phyloP scores from a whole-genome alignment of 1,284 basidiomycete species.

The Ceratobasidium sp. region DNA sequence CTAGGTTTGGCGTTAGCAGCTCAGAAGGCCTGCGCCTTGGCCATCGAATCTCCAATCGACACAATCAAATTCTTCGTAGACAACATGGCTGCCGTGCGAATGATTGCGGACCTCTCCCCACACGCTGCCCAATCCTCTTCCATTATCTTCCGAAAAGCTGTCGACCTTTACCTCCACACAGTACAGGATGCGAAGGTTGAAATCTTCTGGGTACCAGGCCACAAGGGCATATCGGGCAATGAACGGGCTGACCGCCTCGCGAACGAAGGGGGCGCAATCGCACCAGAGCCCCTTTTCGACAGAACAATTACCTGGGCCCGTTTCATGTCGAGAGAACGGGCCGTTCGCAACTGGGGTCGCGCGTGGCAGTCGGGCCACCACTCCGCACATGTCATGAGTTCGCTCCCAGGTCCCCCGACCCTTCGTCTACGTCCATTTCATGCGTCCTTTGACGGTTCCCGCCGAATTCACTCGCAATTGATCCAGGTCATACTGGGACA shows the following conservation, averaged over 20 bases:
- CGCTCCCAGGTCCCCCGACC: background rate
- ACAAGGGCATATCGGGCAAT: slow-evolving; percentile 43
- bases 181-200: background rate
- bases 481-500: slow-evolving; percentile 1
- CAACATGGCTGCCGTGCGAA: background rate
- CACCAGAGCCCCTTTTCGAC: background rate
- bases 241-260: slow-evolving; percentile 43
- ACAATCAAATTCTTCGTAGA: background rate
- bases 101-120: background rate
- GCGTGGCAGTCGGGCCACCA: background rate
- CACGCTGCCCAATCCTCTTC: slow-evolving; percentile 9
- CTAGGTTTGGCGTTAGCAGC: background rate
- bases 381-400: background rate
- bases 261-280: background rate
- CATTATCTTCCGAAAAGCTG: background rate
- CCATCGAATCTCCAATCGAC: background rate
- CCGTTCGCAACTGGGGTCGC: background rate
- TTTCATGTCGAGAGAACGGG: background rate
- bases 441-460: background rate
- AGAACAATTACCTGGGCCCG: slow-evolving; percentile 8
- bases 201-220: slow-evolving; percentile 49
- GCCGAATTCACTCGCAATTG: background rate
- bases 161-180: background rate
- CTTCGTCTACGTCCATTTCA: background rate
- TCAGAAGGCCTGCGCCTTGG: background rate